Base-by-base conservation (phyloP, 257 asterid genomes). In the Solanum ossicruentum region DNA sequence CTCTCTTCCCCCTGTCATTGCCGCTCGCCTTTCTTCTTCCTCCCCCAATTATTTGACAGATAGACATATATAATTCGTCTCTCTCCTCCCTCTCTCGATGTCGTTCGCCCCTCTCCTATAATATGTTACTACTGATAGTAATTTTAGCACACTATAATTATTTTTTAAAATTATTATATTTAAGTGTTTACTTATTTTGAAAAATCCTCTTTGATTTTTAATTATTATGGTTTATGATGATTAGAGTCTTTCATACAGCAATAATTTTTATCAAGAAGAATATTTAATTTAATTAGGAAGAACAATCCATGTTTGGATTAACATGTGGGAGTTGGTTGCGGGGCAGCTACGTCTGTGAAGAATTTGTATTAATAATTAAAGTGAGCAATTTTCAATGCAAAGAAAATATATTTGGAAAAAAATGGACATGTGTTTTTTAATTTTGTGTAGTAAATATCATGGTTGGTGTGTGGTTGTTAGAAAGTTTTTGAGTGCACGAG, bases 401-500 rank as follows among this genome's bases (percentile, higher is more conserved):
- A 20, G 63, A 52, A 85, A 85, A 78, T 21, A 9, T n/a, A 65
- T 26, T 58, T 41, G 57, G 20, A 8, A 1, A 47, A 49, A 75
- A 32, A 45, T 75, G 57, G 2, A 71, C 28, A 49, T 58, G 70
- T 28, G 16, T 66, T 86, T 69, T 72, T 8, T n/a, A 51, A 57
- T 84, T 85, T 67, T 67, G 49, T 80, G 6, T n/a, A 21, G 21
- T 72, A 13, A 66, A 66, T 77, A 41, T 21, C 54, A 17, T 47
- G 43, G 83, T 87, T 79, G 86, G 70, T 67, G 88, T 82, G 88
- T 82, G 72, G 84, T 88, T 21, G 89, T 82, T 80, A 84, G 17
- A 45, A 77, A 83, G 61, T 28, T 47, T 85, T 91, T 85, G 90
- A 89, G 91, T 88, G 91, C 92, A 87, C 86, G 89, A 88, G 86